phyloP scores from a whole-genome alignment of 2,329 filamentous ascomycete species.

The Aphanoascus verrucosus region DNA sequence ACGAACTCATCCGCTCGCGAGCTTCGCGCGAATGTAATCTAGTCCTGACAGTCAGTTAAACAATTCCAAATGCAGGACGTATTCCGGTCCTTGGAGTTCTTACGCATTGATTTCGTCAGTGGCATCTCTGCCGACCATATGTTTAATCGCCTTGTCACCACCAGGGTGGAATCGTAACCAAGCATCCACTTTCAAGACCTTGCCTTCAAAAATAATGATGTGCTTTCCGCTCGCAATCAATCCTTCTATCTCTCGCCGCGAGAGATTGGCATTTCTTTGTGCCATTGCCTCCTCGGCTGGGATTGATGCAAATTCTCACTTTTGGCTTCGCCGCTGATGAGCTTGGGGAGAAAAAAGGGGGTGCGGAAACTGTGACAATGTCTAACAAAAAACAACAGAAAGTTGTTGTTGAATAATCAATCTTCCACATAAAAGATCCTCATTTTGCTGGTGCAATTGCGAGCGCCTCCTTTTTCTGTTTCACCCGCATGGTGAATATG shows the following conservation, averaged over 20 bases:
- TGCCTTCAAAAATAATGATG: conserved; percentile 69
- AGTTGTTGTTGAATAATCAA: too few relatives aligned
- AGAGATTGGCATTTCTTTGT: conserved; percentile 43
- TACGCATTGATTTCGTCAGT: conserved; percentile 91
- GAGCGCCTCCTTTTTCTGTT: too few relatives aligned
- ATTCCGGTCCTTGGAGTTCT: not conserved
- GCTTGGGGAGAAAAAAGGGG: too few relatives aligned
- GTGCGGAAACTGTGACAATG: too few relatives aligned
- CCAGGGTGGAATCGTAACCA: conserved; percentile 89
- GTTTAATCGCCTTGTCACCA: conserved; percentile 77
- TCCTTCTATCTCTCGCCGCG: conserved; percentile 60
- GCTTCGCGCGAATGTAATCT: conserved; percentile 77
- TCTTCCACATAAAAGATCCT: too few relatives aligned
- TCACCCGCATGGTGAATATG: too few relatives aligned
- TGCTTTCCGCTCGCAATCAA: conserved; percentile 71
- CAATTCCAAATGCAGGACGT: conserved; percentile 12
- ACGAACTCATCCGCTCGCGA: conserved; percentile 63
- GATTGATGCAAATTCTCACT: not conserved
- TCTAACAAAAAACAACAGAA: too few relatives aligned
- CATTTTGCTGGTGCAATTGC: too few relatives aligned
- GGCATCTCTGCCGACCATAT: conserved; percentile 89
- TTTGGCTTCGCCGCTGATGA: too few relatives aligned
- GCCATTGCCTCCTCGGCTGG: not conserved
- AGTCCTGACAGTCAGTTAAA: not conserved
- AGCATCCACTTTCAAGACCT: conserved; percentile 75